Base-by-base conservation (phyloP, 1,284 basidiomycete genomes). In the Somion occarium region DNA sequence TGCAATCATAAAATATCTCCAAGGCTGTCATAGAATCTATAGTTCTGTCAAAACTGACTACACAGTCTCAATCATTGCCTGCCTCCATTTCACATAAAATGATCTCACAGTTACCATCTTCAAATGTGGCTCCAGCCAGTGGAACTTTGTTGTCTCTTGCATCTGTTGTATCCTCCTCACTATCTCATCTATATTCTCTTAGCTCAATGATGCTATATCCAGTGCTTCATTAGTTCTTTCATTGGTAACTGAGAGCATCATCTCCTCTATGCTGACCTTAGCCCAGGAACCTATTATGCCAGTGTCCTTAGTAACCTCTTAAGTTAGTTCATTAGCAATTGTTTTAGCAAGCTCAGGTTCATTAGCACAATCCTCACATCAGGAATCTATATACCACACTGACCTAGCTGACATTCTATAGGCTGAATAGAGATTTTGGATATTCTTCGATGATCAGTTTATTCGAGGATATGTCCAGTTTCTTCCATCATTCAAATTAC, bases 391-490 rank as follows among this genome's bases (percentile, higher is more conserved):
- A 1, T 15, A 51, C 52, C 58, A 38, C n/a, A 53, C 41, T 9
- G 48, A 52, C 26, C 30, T 12, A 24, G 42, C 53, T 47, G 19
- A 26, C 49, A 12, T 48, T 55, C 41, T 53, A 13, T 38, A 78
- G 78, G 79, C 59, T 81, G 24, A 80, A 80, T 55, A 80, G 80
- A 27, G 79, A 78, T 2, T 79, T 83, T 2, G 83, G 82, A 13
- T 83, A 80, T 56, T 80, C 79, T 0, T 80, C 78, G 1, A 81
- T 84, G 78, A 80, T 84, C 50, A 82, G 82, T 1, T 70, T 85
- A 7, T 85, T 85, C 65, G 82, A 84, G 72, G 82, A 73, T 71
- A 53, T 23, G n/a, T 2, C 19, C 58, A 7, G 59, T 55, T 22
- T 23, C 20, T 19, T 13, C 3, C 3, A 12, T 12, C 12, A 19